Percentiles rank a stretch among this genome's conserved stretches.
These are phyloP conservation scores for Saccharomycopsis crataegensis DNA, from an alignment of 1,139 yeast species.

Conservation along the genomic window DNA sequence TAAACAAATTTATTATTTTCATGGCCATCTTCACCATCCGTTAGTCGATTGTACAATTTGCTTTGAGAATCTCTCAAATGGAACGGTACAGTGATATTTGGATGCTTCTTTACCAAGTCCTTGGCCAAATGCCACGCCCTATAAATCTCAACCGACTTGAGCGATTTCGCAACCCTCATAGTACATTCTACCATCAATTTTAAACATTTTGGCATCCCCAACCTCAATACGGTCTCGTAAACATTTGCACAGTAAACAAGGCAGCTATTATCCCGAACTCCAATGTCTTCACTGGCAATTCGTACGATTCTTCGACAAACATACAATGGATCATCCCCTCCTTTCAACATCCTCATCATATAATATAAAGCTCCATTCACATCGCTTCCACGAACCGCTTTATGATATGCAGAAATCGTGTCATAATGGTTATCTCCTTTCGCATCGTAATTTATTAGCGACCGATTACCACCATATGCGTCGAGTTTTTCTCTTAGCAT, in stretches of 20 bases:
- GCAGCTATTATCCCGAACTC: slow-evolving; percentile 73
- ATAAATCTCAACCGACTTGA: slow-evolving; percentile 80
- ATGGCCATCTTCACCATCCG: slow-evolving; percentile 42
- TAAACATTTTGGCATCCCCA: slow-evolving; percentile 96
- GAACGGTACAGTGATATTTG: slow-evolving; percentile 59
- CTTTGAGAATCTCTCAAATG: slow-evolving; percentile 87
- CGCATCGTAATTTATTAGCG: slow-evolving; percentile 57
- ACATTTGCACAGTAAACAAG: slow-evolving; percentile 83
- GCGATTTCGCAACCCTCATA: slow-evolving; percentile 75
- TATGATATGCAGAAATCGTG: slow-evolving; percentile 90
- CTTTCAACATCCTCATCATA: slow-evolving; percentile 76
- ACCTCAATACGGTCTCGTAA: slow-evolving; percentile 78
- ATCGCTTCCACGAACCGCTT: slow-evolving; percentile 81
- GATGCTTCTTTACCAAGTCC: slow-evolving; percentile 49
- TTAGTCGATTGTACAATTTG: slow-evolving; percentile 74
- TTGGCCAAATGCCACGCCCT: slow-evolving; percentile 62
- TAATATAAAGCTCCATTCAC: slow-evolving; percentile 89
- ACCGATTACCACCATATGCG: not conserved
- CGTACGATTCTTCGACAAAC: slow-evolving; percentile 86
- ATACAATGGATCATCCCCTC: slow-evolving; percentile 92
- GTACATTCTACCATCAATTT: slow-evolving; percentile 87
- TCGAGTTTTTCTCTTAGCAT: not conserved
- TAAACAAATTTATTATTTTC: slow-evolving; percentile 31
- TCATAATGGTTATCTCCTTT: slow-evolving; percentile 93
- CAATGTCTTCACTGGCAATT: slow-evolving; percentile 88